Conservation (phyloP, 352 stramenopile species). For the Globisporangium yorkense region DNA sequence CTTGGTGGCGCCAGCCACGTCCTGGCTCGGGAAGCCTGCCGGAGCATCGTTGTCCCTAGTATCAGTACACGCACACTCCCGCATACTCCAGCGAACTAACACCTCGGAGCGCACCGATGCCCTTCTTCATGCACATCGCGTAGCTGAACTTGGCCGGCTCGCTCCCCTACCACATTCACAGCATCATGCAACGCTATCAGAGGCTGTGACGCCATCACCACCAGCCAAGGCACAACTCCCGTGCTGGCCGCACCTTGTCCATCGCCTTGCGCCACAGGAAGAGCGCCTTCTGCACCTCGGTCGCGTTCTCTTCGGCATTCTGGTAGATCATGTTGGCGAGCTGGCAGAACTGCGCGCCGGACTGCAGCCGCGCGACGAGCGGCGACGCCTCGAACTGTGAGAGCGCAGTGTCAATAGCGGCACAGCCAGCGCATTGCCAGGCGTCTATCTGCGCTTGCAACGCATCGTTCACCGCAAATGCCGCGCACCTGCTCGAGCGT, state of each 20-base stretch:
- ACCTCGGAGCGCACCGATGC: constrained; percentile 33
- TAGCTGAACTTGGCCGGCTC: constrained; percentile 84
- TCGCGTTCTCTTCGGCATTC: constrained; percentile 51
- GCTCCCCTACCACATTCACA: constrained; percentile 34
- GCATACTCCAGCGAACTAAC: not conserved
- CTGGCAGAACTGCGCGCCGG: constrained; percentile 57
- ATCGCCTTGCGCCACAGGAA: constrained; percentile 80
- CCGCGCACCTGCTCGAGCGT: constrained; percentile 50
- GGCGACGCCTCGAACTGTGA: constrained; percentile 59
- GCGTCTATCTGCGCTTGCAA: not conserved
- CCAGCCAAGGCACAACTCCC: not conserved
- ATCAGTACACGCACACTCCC: not conserved
- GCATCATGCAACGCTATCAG: not conserved
- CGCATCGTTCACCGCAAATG: not conserved
- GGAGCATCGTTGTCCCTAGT: not conserved
- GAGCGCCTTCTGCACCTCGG: constrained; percentile 67
- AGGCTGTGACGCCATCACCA: too few species aligned
- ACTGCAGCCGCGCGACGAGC: constrained; percentile 45
- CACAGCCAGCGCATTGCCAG: not conserved
- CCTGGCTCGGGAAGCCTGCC: constrained; percentile 50
- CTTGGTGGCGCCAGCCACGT: constrained; percentile 44
- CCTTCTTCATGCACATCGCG: constrained; percentile 76
- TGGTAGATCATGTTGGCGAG: constrained; percentile 84
- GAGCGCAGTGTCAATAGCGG: not conserved
- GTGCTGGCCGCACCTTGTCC: constrained; percentile 36